Evolutionary conservation across 768 basidiomycete species (phyloP).

Genomic region (Zangia roseola): DNA sequence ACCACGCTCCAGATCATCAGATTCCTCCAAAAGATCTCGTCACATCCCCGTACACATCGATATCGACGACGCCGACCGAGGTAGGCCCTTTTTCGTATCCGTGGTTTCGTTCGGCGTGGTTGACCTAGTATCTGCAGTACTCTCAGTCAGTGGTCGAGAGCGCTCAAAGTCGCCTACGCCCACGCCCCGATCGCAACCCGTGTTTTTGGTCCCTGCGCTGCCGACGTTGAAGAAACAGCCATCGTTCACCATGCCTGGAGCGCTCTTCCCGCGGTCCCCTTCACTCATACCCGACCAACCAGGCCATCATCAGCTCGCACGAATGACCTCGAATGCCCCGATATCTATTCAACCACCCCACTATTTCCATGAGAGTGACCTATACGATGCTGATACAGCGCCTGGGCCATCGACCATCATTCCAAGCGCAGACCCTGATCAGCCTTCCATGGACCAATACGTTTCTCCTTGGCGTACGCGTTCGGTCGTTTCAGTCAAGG

Average conservation of each 20-base stretch:
- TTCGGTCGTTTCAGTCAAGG: slow-evolving; percentile 42
- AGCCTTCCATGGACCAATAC: slow-evolving; percentile 14
- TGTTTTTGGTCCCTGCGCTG: slow-evolving; percentile 28
- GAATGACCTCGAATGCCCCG: neutral
- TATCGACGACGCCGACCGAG: slow-evolving; percentile 18
- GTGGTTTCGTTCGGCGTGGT: neutral
- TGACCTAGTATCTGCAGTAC: slow-evolving; percentile 18
- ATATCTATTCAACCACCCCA: neutral
- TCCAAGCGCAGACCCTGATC: neutral
- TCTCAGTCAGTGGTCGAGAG: slow-evolving; percentile 19
- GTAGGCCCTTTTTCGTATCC: slow-evolving; percentile 12
- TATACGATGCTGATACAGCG: slow-evolving; percentile 4
- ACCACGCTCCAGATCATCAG: slow-evolving; percentile 22
- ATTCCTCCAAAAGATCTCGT: slow-evolving; percentile 2
- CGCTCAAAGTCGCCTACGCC: slow-evolving; percentile 21
- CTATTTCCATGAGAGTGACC: neutral
- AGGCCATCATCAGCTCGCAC: neutral
- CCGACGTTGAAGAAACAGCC: slow-evolving; percentile 32
- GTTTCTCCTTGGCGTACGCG: slow-evolving; percentile 34
- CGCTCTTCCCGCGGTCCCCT: slow-evolving; percentile 71
- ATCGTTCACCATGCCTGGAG: slow-evolving; percentile 73
- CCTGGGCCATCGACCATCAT: slow-evolving; percentile 20
- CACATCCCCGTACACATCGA: slow-evolving; percentile 1
- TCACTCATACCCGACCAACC: slow-evolving; percentile 52
- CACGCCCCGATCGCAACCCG: slow-evolving; percentile 5